phyloP scores from a whole-genome alignment of 208 protist genomes.

The Naegleria gruberi region DNA sequence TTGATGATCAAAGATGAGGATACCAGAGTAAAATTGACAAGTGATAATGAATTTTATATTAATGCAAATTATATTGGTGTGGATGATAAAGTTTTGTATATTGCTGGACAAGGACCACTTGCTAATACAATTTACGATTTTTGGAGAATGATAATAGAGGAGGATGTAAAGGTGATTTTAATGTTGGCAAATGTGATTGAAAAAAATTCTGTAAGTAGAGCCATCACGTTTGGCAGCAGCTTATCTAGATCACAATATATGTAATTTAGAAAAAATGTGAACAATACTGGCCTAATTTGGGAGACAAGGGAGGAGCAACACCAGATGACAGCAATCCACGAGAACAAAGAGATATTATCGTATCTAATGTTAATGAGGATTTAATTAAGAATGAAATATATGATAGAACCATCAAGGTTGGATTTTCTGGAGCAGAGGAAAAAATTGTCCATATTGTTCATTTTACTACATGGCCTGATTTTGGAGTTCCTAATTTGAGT shows the following conservation, averaged over 20 bases:
- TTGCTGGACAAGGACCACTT: slow-evolving; percentile 72
- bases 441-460: not conserved
- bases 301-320: not conserved
- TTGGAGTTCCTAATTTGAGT: not conserved
- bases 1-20: not conserved
- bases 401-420: not conserved
- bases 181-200: slow-evolving; percentile 46
- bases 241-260: too few relatives aligned
- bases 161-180: slow-evolving; percentile 60
- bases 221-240: too few relatives aligned
- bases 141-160: slow-evolving; percentile 75
- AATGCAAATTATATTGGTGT: not conserved
- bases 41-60: not conserved
- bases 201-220: not conserved
- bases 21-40: not conserved
- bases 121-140: slow-evolving; percentile 66
- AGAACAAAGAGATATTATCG: not conserved
- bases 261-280: not conserved
- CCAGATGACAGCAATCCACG: not conserved
- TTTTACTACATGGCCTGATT: not conserved
- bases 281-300: not conserved
- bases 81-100: slow-evolving; percentile 51
- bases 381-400: not conserved
- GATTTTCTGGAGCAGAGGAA: not conserved
- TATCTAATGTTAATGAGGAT: not conserved